A percentile compares a stretch with the other conserved stretches of the same genome.
Evolutionary conservation across 768 basidiomycete species (phyloP).

Genomic region (Lyophyllum decastes): DNA sequence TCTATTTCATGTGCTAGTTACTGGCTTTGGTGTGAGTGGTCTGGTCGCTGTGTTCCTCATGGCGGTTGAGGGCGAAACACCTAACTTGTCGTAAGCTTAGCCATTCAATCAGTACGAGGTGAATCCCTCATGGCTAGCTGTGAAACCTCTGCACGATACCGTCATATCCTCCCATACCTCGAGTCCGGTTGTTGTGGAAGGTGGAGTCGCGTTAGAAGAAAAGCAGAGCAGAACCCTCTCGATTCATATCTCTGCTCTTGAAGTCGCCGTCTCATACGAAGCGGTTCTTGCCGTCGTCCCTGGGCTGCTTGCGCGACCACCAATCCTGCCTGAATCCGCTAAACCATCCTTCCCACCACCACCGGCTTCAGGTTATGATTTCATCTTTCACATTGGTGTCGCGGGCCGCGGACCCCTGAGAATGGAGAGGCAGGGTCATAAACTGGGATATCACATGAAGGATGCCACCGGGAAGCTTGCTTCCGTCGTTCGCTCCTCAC

Average conservation of each 20-base stretch:
- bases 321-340: slow-evolving; percentile 42
- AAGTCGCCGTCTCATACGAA: slow-evolving; percentile 62
- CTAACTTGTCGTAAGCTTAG: slow-evolving; percentile 31
- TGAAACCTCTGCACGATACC: slow-evolving; percentile 59
- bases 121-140: slow-evolving; percentile 77
- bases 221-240: slow-evolving; percentile 28
- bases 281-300: slow-evolving; percentile 56
- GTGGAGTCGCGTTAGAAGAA: slow-evolving; percentile 18
- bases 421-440: slow-evolving; percentile 68
- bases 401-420: slow-evolving; percentile 63
- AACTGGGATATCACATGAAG: slow-evolving; percentile 69
- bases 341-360: slow-evolving; percentile 34
- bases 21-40: slow-evolving; percentile 55
- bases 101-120: slow-evolving; percentile 55
- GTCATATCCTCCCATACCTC: slow-evolving; percentile 42
- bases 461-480: slow-evolving; percentile 62
- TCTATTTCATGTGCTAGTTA: slow-evolving; percentile 47
- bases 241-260: slow-evolving; percentile 60
- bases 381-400: slow-evolving; percentile 72
- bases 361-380: slow-evolving; percentile 58
- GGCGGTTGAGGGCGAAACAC: slow-evolving; percentile 5
- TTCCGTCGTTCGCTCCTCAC: slow-evolving; percentile 43
- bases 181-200: slow-evolving; percentile 25
- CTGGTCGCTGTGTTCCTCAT: slow-evolving; percentile 3
- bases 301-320: slow-evolving; percentile 61